Evolutionary conservation across 768 basidiomycete genomes (phyloP), one percentile per base, ranked within the genome.

Genomic region (Rhodocollybia butyracea): DNA sequence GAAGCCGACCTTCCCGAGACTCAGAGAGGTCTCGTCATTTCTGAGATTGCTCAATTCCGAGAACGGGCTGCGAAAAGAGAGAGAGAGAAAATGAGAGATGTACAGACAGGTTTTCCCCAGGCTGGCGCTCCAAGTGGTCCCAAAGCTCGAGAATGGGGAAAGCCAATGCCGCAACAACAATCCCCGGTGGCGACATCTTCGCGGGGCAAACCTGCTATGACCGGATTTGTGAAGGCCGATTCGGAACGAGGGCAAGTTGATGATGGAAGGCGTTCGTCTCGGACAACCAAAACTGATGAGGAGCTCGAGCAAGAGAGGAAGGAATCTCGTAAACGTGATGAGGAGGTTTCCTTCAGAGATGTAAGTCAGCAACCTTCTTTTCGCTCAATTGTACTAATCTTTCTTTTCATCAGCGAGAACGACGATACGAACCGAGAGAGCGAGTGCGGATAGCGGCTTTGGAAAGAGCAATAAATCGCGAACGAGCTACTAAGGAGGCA

Each of bases 1-100:
- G 94, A 97, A 73, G 91, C 94, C 51, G 97, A 99, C 66, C 82
- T 99, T 40, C 96, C 97, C 22, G 97, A 99, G 73, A 91, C 91
- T 0, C 84, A 82, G 59, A 88, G 96, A 32, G 93, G 90, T 5
- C 86, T 94, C 52, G 94, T 98, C 58, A 91, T 98, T 59, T 92
- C 91, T 29, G 94, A 98, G 67, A 99, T 99, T 58, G 94, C 94
- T 0, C 88, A 93, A 62, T 99, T 99, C 71, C 84, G 97, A 56
- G 94, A 98, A 71, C 85, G 91, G 21, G 91, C 94, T 0, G 93
- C 92, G 8, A 95, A 94, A 71, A 76, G 89, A 32, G 94, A 95
- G 65, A 82, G 89, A 19, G 94, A 96, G 69, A 94, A 95, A 71
- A 68, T 89, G 71, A 82, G 87, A 38, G 93, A 94, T 67, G 85